Base-by-base conservation (phyloP, 768 basidiomycete species). In the Pseudohyphozyma bogoriensis region DNA sequence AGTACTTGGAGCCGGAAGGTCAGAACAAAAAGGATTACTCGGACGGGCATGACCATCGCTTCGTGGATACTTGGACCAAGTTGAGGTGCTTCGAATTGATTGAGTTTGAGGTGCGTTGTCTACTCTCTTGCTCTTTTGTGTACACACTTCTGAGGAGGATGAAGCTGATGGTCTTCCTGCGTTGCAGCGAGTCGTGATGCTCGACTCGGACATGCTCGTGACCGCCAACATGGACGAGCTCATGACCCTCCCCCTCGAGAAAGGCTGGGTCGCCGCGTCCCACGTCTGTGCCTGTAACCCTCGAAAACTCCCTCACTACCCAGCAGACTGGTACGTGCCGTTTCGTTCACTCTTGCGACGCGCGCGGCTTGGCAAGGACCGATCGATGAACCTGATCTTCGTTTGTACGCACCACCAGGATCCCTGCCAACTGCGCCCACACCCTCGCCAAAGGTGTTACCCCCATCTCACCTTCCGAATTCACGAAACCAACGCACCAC, bases 281-380 rank as follows among this genome's bases (percentile, higher is more conserved):
- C 92, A 93, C 66, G 91, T 83, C 18, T 99, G 93, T 70, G 84
- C 90, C 5, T 99, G 93, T 76, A 99, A 99, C 74, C 93, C 92
- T 10, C 81, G 83, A 40, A 85, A 82, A 70, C 72, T 93, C 24
- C 62, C 78, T 3, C 88, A 92, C 73, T 99, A 99, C 74, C 93
- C 93, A 11, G 68, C 74, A 5, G 90, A 95, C 71, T 99, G 93
- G 95, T 79, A 54, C 72, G 66, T 29, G 16, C 51, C 37, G 32
- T 8, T n/a, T n/a, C n/a, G n/a, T n/a, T 42, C 4, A 22, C 42
- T 52, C 15, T 16, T 29, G n/a, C 49, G 29, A 26, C 18, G 11
- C 3, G 4, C 40, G 20, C 24, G 16, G n/a, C 42, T 16, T 39
- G 2, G 46, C n/a, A n/a, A 11, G 12, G 37, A 11, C 12, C 11